Evolutionary conservation across 352 stramenopile genomes (phyloP).

Genomic region (Globisporangium paroecandrum): DNA sequence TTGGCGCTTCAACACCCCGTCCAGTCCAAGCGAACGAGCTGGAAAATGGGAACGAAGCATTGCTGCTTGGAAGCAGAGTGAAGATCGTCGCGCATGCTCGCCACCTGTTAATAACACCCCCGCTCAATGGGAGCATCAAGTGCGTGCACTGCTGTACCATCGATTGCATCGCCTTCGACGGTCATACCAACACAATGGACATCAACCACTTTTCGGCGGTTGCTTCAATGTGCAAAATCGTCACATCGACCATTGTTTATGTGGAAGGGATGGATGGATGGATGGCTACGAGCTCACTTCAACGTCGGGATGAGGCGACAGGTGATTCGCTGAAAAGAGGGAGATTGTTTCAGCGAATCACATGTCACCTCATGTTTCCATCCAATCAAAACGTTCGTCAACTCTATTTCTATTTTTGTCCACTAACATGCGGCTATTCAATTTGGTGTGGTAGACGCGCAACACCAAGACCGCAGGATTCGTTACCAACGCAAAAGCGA

Average conservation of each 20-base stretch:
- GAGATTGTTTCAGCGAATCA: conserved; percentile 9
- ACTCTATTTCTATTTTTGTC: not conserved
- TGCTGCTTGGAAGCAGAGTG: not conserved
- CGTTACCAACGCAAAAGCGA: not conserved
- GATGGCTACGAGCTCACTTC: no score
- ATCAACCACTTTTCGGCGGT: not conserved
- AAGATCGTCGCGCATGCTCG: not conserved
- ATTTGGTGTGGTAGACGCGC: conserved; percentile 5
- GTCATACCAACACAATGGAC: not conserved
- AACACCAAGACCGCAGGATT: not conserved
- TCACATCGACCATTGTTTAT: not conserved
- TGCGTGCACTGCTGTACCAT: not conserved
- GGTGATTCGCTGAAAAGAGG: no score
- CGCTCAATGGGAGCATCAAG: not conserved
- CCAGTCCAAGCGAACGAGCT: not conserved
- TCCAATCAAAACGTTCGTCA: not conserved
- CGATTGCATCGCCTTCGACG: not conserved
- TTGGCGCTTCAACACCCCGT: not conserved
- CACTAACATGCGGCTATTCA: not conserved
- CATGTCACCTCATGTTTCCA: not conserved
- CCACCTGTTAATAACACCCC: not conserved
- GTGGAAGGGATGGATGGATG: no score
- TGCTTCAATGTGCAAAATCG: not conserved
- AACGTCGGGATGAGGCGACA: no score
- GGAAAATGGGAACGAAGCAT: not conserved